Base-by-base conservation (phyloP, 805 yeast genomes). In the Metschnikowia colocasiae region DNA sequence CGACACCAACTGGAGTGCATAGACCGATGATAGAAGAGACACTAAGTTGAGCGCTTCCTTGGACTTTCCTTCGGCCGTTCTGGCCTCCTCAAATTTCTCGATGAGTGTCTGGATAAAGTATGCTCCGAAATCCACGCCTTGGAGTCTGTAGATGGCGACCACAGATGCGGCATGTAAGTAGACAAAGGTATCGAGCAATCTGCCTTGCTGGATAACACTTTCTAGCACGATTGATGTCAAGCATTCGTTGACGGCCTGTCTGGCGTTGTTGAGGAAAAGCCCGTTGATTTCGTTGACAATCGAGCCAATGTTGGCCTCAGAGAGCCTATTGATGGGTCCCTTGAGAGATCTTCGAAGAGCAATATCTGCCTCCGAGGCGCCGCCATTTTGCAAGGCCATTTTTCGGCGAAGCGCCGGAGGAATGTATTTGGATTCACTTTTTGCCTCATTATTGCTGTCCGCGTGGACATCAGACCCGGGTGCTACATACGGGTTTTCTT, bases 111-210 rank as follows among this genome's bases (percentile, higher is more conserved):
- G 99, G 29, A 90, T 74, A 49, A 90, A 84, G 55, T 72, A 78
- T 0, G 97, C 99, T 50, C 96, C 97, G 63, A 89, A 85, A 52
- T 89, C 96, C 32, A 83, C 80, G 18, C 99, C 98, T 55, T 87
- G 86, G 18, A 82, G 59, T 50, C 86, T 76, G 67, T 86, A 89
- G 20, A 94, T 63, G 0, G 96, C 84, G 19, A 83, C 83, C 2
- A 83, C 78, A 6, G 89, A 73, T 5, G 89, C 83, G 1, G 96
- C 85, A 63, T 92, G 91, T 27, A 87, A 73, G 50, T 85, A 78
- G 33, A 91, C 80, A 61, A 89, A 88, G 1, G 86, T 79, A 53
- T 91, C 97, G 41, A 89, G 68, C 42, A 90, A 67, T 40, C 85
- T 76, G 3, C 84, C 83, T 25, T 83, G 84, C 42, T 71, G 68